Base-by-base conservation (phyloP, 2,329 filamentous ascomycete genomes). In the Neoscytalidium dimidiatum region DNA sequence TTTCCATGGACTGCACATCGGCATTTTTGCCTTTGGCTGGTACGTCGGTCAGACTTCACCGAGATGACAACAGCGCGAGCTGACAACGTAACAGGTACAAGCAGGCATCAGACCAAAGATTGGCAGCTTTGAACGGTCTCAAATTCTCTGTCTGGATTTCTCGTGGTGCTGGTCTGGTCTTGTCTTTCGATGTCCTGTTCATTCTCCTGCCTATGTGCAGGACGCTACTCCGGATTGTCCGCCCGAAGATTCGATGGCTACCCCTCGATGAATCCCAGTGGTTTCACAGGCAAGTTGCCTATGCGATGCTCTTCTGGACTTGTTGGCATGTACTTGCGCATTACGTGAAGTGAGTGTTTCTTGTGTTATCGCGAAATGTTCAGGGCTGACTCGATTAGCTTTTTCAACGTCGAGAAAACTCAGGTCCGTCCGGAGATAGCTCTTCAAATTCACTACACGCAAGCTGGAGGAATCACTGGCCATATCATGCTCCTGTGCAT, bases 401-500 rank as follows among this genome's bases (percentile, higher is more conserved):
- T 99, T 81, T 98, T 89, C 85, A 97, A 97, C 72, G 91, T 99
- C 68, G 95, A 99, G 78, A 86, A 88, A 71, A 87, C 85, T 0
- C 92, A 97, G 75, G 86, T 97, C 62, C 89, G 95, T 61, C 89
- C 90, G 2, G 86, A 91, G 52, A 87, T 88, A 3, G 95, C 95
- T 3, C 79, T 98, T 6, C 85, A 98, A 74, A 97, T 98, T 68
- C 95, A 98, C 78, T 99, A 97, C 77, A 86, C 87, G 1, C 87
- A 97, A 75, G 86, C 93, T 57, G 94, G 92, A 72, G 95, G 95
- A 67, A 91, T 98, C 68, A 99, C 95, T 2, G 95, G 95, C 6
- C 95, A 99, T 78, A 86, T 97, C 68, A 99, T 99, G 95, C 86
- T 98, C 28, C 84, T 99, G n/a, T 98, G 94, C 85, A 99, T 99